Evolutionary conservation across 2,329 filamentous ascomycete species (phyloP), one percentile per base, ranked within the genome.

Genomic region (Phaeosphaeriaceae sp.): DNA sequence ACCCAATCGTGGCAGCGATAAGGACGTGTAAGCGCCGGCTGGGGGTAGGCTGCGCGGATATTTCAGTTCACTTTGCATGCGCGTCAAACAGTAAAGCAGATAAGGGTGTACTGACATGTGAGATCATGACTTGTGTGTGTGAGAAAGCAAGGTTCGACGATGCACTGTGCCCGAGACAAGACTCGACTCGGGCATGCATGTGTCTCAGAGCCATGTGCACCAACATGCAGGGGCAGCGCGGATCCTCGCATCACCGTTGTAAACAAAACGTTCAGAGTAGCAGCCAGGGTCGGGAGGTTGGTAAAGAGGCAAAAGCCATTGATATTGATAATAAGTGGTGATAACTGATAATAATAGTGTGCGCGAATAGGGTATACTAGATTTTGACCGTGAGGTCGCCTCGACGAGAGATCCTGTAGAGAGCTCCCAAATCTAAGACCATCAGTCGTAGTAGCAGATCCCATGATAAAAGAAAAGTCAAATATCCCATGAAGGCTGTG

Each of bases 141-240:
- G 45, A 50, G 56, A 61, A 58, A 57, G 58, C 47, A 45, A 53
- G 33, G 36, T 48, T 53, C 13, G 48, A 15, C 41, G 44, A 33
- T 44, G 60, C 56, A 53, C 51, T 60, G 44, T 44, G 53, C 53
- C 54, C 65, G 66, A 71, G 61, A 58, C 56, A 51, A 6, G 24
- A 60, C 63, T 52, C 45, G 53, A 31, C 57, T 53, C 31, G 31
- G 31, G 31, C 31, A 36, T 31, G 25, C 47, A 54, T 49, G 55
- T 66, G 69, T 72, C 67, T 71, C 68, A 67, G 64, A 65, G 56
- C 66, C 70, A 70, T 71, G 69, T 66, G 69, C 60, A 63, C 58
- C 51, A 49, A 63, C 25, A 27, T 65, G 61, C 64, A 65, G 63
- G 64, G 65, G 64, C 22, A 48, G 63, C 50, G 50, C 53, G 55